These are phyloP conservation scores for Vitis cinerea DNA, from an alignment of 164 flowering plant species.

Conservation along the genomic window DNA sequence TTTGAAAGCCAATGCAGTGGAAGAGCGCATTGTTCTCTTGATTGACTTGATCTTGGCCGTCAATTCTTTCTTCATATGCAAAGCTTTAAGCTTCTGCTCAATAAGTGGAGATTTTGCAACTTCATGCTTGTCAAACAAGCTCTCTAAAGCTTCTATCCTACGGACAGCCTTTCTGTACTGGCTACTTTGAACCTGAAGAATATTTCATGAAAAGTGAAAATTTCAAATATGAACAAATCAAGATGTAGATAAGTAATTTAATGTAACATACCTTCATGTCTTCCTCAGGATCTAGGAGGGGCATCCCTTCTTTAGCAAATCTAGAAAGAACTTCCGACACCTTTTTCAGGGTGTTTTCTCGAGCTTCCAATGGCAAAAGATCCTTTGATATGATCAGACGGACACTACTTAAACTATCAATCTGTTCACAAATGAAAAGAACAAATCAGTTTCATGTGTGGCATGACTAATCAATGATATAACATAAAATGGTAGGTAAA, in stretches of 20 bases:
- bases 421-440: conserved; percentile 39
- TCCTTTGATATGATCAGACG: conserved; percentile 71
- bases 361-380: conserved; percentile 80
- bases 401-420: conserved; percentile 58
- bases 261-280: conserved; percentile 70
- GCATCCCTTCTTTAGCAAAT: conserved; percentile 67
- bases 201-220: background rate
- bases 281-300: conserved; percentile 83
- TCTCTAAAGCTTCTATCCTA: conserved; percentile 84
- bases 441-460: background rate
- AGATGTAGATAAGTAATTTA: background rate
- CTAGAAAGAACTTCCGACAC: conserved; percentile 72
- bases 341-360: conserved; percentile 86
- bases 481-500: too few relatives aligned
- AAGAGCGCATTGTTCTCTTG: conserved; percentile 65
- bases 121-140: conserved; percentile 76
- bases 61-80: conserved; percentile 79
- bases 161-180: conserved; percentile 73
- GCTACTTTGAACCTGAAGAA: conserved; percentile 71
- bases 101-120: conserved; percentile 79
- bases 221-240: conserved; percentile 1
- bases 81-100: conserved; percentile 72
- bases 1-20: conserved; percentile 88
- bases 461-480: too few relatives aligned
- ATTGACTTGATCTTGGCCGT: conserved; percentile 72